Base-by-base conservation (phyloP, 768 basidiomycete species). In the Amanita fuliginea region DNA sequence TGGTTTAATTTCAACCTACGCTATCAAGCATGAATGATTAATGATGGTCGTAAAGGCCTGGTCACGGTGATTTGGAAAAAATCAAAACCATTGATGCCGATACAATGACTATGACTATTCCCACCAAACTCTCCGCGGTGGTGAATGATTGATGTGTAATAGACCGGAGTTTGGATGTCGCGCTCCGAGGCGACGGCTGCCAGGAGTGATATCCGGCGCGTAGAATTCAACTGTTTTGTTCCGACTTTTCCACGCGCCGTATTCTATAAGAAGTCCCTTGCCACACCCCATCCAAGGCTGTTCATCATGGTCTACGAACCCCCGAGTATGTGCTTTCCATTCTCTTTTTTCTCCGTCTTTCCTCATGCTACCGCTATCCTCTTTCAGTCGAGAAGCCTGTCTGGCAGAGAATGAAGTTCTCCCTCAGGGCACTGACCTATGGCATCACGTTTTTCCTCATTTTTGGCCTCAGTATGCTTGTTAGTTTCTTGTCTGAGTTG, bases 401-500 rank as follows among this genome's bases (percentile, higher is more conserved):
- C 5, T 40, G 37, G 47, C n/a, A 30, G 19, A 48, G 39, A 41
- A n/a, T 21, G 37, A 26, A 26, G 16, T 48, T 41, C 39, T 48
- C 47, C 11, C 18, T 11, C 22, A 37, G 47, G 10, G 47, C 47
- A 0, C 32, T 48, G 24, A 39, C 39, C 19, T 66, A 63, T 36
- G 48, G 54, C 4, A 39, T 56, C 21, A 53, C 52, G 1, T 66
- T 63, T 39, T 46, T 58, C 44, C 51, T 63, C 19, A 53, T 64
- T 47, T 63, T 64, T 53, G 44, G 45, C 6, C 39, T 63, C 24
- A 61, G 64, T 65, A 30, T 42, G 64, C 57, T 11, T n/a, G n/a
- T 10, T 50, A 22, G 33, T 6, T 26, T 24, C 10, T 53, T 39
- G 18, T 21, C 7, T n/a, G 40, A n/a, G 5, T 40, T 5, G n/a